These are phyloP conservation scores for Alternaria angustiovoidea DNA, from an alignment of 2,329 filamentous ascomycete species.

Conservation along the genomic window DNA sequence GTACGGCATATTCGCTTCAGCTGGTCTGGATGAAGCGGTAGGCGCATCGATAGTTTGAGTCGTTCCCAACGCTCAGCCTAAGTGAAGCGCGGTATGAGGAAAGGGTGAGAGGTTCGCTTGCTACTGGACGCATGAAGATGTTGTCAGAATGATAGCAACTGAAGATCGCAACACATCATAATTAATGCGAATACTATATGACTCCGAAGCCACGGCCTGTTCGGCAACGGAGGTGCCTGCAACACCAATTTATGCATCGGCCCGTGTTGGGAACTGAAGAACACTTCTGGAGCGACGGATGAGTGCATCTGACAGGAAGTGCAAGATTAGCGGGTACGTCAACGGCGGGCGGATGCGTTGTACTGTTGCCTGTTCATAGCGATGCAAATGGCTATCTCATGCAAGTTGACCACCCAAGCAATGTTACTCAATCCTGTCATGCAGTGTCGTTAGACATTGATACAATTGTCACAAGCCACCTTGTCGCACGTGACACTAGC, in stretches of 20 bases:
- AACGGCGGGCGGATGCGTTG: slow-evolving; percentile 9
- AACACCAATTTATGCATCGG: slow-evolving; percentile 23
- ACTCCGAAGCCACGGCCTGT: not conserved
- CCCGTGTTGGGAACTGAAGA: slow-evolving; percentile 14
- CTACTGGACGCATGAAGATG: slow-evolving; percentile 6
- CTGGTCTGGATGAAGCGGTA: slow-evolving; percentile 4
- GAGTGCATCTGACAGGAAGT: slow-evolving; percentile 30
- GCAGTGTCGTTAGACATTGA: not conserved
- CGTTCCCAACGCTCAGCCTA: not conserved
- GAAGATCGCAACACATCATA: not conserved
- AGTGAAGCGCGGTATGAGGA: not conserved
- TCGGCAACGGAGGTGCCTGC: slow-evolving; percentile 5
- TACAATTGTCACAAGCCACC: not conserved
- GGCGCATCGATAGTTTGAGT: slow-evolving; percentile 4
- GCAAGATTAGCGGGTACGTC: slow-evolving; percentile 20
- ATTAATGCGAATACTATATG: slow-evolving; percentile 11
- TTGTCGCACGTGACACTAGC: slow-evolving; percentile 4
- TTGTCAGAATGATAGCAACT: not conserved
- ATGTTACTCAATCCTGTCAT: not conserved
- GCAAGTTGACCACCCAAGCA: not conserved
- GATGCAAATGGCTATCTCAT: slow-evolving; percentile 23
- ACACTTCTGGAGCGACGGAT: slow-evolving; percentile 20
- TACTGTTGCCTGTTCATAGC: not conserved
- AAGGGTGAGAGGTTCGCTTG: slow-evolving; percentile 7
- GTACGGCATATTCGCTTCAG: slow-evolving; percentile 10